A percentile compares a stretch with the other conserved stretches of the same genome.
Conservation (phyloP, 768 basidiomycete genomes). For the Cytidiella melzeri region DNA sequence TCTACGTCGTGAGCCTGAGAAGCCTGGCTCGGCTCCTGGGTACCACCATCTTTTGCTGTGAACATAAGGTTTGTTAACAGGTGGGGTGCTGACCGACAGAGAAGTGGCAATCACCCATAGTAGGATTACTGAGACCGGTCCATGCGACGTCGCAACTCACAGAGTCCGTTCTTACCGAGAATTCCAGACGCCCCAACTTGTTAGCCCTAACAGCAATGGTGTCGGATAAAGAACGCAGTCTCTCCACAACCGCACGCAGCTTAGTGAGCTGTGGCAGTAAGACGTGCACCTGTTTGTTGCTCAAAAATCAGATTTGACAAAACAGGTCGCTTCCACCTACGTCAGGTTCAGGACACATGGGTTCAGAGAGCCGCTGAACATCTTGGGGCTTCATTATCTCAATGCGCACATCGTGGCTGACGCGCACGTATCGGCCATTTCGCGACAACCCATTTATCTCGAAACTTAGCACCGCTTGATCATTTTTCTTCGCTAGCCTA, state of each 20-base stretch:
- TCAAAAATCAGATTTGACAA: background rate
- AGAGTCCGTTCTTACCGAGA: conserved; percentile 60
- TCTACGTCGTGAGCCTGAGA: conserved; percentile 42
- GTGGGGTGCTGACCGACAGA: background rate
- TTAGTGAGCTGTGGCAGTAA: conserved; percentile 69
- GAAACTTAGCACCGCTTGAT: conserved; percentile 70
- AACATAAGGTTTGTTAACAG: background rate
- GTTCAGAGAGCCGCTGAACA: conserved; percentile 66
- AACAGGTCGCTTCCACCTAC: conserved; percentile 35
- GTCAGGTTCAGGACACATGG: conserved; percentile 81
- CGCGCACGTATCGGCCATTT: conserved; percentile 55
- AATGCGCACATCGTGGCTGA: conserved; percentile 78
- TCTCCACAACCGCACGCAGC: conserved; percentile 74
- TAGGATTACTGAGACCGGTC: conserved; percentile 65
- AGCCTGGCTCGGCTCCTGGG: conserved; percentile 26
- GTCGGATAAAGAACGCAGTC: conserved; percentile 62
- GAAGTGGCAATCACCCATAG: conserved; percentile 31
- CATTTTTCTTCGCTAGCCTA: conserved; percentile 74
- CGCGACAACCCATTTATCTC: conserved; percentile 63
- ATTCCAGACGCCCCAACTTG: conserved; percentile 46
- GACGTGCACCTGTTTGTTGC: conserved; percentile 58
- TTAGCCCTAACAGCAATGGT: conserved; percentile 66
- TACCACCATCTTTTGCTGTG: conserved; percentile 19
- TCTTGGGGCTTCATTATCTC: conserved; percentile 75
- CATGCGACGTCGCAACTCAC: conserved; percentile 80